Conservation (phyloP, 2,329 filamentous ascomycete genomes). For the Clonostachys rhizophaga region DNA sequence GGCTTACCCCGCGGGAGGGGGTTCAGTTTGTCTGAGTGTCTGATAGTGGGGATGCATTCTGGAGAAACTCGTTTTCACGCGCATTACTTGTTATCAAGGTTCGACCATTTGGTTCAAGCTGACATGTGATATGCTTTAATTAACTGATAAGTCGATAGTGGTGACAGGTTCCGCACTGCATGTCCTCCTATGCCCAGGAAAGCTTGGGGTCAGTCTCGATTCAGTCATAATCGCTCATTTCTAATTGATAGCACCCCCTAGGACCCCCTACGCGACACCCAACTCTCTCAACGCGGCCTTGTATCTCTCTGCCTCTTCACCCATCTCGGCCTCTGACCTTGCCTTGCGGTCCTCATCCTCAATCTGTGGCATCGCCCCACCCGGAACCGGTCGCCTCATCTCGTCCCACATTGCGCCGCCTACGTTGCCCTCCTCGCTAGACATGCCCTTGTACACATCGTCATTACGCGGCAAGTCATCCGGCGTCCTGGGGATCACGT, state of each 20-base stretch:
- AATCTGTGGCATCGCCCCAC: slow-evolving; percentile 60
- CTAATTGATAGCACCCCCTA: too few relatives aligned
- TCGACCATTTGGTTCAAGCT: too few relatives aligned
- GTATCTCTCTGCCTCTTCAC: slow-evolving; percentile 67
- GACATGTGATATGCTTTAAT: neutral
- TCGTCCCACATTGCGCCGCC: slow-evolving; percentile 67
- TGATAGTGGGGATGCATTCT: too few relatives aligned
- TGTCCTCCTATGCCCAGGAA: neutral
- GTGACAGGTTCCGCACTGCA: neutral
- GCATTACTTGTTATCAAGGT: too few relatives aligned
- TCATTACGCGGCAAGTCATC: slow-evolving; percentile 54
- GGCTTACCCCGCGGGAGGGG: too few relatives aligned
- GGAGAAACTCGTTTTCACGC: too few relatives aligned
- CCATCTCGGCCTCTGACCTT: slow-evolving; percentile 72
- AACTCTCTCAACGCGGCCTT: slow-evolving; percentile 42
- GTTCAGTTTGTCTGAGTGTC: too few relatives aligned
- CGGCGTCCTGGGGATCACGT: slow-evolving; percentile 73
- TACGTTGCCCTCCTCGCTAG: slow-evolving; percentile 80
- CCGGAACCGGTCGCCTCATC: slow-evolving; percentile 38
- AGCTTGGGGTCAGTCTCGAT: neutral
- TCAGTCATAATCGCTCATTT: too few relatives aligned
- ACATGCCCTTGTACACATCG: slow-evolving; percentile 77
- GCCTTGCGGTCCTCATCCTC: slow-evolving; percentile 67
- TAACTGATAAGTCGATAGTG: neutral
- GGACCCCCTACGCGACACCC: slow-evolving; percentile 16